Evolutionary conservation across 495 filamentous ascomycete genomes (phyloP), one percentile per base, ranked within the genome.

Genomic region (Aspergillus taichungensis): DNA sequence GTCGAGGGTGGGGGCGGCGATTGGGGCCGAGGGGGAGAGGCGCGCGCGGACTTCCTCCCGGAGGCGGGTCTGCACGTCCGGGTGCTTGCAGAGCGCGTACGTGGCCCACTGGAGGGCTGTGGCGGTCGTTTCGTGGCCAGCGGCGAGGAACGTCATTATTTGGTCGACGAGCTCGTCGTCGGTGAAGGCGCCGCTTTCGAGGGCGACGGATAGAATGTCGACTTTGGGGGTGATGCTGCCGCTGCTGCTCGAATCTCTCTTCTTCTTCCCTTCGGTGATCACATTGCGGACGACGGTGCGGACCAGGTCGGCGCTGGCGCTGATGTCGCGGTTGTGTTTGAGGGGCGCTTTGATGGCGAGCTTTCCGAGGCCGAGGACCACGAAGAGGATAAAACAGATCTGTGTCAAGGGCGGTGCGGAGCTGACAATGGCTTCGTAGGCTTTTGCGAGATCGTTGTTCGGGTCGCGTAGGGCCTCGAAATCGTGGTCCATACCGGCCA

Each of bases 101-200:
- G 77, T 52, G 6, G 76, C 71, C 80, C 80, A 85, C 39, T 71
- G 71, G 49, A 84, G 61, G 8, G 78, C 71, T 5, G 75, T 65
- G 2, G 81, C 69, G 6, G 81, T 84, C 6, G 80, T 85, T 68
- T 94, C 91, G 59, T 96, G 91, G 12, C 91, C 91, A 0, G 91
- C 90, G 0, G 83, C 85, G 3, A 95, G 79, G 69, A 96, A 95
- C 3, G 90, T 96, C 88, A 95, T 94, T 59, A 92, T 76, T 58
- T 96, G 90, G 58, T 95, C 87, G 34, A 87, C 72, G 18, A 95
- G 80, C 42, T 86, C 82, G 30, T 88, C 84, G 40, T 91, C 85
- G 27, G 70, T 74, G 60, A 94, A 94, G 3, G 49, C 78, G 33
- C 83, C 86, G 13, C 79, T 85, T 45, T 84, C 75, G 18, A 95